These are phyloP conservation scores for Euphorbia tirucalli DNA, from an alignment of 345 rosid genomes.

Conservation along the genomic window DNA sequence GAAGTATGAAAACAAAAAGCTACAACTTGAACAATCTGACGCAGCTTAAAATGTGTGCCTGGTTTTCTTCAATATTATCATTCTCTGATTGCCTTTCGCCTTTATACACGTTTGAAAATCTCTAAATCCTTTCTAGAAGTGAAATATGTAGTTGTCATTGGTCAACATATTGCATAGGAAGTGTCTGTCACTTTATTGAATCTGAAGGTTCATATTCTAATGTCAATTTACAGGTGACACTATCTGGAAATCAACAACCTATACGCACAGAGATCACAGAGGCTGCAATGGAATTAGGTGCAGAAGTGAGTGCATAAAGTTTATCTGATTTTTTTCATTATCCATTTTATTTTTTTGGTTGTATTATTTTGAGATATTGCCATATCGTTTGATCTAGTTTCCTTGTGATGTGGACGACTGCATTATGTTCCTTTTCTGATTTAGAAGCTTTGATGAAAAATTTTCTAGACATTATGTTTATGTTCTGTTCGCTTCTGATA, in stretches of 20 bases:
- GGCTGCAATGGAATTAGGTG: slow-evolving; percentile 91
- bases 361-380: not conserved
- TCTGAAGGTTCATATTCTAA: slow-evolving; percentile 5
- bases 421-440: not conserved
- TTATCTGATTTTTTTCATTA: not conserved
- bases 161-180: too few relatives aligned
- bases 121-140: not conserved
- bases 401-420: not conserved
- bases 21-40: not conserved
- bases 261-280: slow-evolving; percentile 88
- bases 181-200: slow-evolving; percentile 1
- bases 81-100: not conserved
- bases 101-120: not conserved
- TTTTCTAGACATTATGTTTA: not conserved
- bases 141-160: not conserved
- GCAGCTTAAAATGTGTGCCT: not conserved
- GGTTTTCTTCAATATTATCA: not conserved
- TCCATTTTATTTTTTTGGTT: not conserved
- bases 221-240: slow-evolving; percentile 52
- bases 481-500: not conserved
- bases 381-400: not conserved
- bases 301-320: slow-evolving; percentile 54
- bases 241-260: slow-evolving; percentile 91
- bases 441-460: not conserved
- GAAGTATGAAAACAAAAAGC: not conserved